Conservation (phyloP, 139 green algal genomes). For the Eudorina sp. region DNA sequence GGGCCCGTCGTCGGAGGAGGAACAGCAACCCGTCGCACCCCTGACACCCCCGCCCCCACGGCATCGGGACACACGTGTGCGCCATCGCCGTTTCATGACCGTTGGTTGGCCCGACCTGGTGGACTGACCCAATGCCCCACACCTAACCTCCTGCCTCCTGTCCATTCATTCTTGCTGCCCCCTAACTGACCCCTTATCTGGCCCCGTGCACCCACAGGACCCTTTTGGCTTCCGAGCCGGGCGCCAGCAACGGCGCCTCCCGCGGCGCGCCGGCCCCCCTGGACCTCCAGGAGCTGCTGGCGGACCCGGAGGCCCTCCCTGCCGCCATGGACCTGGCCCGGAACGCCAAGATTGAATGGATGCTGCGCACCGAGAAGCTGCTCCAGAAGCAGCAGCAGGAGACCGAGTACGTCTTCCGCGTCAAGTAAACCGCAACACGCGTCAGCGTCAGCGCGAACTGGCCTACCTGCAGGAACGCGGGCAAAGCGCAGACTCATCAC, state of each 20-base stretch:
- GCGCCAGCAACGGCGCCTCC: not conserved
- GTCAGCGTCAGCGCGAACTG: no score
- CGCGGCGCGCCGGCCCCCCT: not conserved
- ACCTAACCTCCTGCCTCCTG: not conserved
- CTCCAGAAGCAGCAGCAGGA: slow-evolving; percentile 39
- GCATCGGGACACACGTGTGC: no score
- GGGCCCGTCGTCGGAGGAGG: no score
- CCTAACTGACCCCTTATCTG: not conserved
- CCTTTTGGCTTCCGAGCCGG: slow-evolving; percentile 1
- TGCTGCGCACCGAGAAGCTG: slow-evolving; percentile 54
- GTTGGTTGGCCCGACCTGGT: no score
- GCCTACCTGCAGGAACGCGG: not conserved
- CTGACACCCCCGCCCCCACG: no score
- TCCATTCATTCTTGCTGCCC: not conserved
- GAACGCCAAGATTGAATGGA: slow-evolving; percentile 61
- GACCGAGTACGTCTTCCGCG: slow-evolving; percentile 59
- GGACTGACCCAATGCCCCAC: no score
- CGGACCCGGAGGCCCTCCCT: slow-evolving; percentile 40
- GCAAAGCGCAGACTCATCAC: no score
- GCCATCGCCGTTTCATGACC: no score
- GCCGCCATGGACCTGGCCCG: slow-evolving; percentile 52
- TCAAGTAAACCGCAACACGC: no score
- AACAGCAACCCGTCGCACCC: no score
- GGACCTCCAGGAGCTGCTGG: slow-evolving; percentile 41
- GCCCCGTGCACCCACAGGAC: not conserved